Evolutionary conservation across 2,329 filamentous ascomycete species (phyloP).

Genomic region (Aquanectria penicillioides): DNA sequence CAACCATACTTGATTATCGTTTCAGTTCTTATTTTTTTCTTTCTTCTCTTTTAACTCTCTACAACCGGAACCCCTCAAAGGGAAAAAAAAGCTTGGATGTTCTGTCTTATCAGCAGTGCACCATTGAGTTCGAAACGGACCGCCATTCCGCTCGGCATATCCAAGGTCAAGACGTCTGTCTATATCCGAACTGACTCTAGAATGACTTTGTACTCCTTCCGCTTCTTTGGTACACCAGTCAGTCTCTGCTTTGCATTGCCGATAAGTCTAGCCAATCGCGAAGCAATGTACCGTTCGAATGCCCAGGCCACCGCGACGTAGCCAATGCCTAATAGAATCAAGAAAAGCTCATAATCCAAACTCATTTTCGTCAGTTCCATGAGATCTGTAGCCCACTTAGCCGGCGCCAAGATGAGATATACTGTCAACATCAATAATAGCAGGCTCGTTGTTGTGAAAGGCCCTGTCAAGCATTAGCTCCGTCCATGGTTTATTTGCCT

Average conservation of each 20-base stretch:
- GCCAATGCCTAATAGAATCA: slow-evolving; percentile 74
- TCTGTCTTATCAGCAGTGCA: no score
- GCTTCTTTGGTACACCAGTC: slow-evolving; percentile 73
- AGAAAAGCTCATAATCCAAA: slow-evolving; percentile 74
- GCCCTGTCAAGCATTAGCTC: slow-evolving; percentile 62
- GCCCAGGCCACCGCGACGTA: slow-evolving; percentile 77
- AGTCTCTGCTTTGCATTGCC: slow-evolving; percentile 69
- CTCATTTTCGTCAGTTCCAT: slow-evolving; percentile 91
- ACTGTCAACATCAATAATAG: slow-evolving; percentile 72
- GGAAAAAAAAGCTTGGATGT: no score
- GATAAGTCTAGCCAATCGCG: slow-evolving; percentile 72
- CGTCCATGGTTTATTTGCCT: no score
- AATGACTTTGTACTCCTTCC: slow-evolving; percentile 90
- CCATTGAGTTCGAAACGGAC: no score
- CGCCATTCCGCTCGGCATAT: no score
- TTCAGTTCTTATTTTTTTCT: no score
- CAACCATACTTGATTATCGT: no score
- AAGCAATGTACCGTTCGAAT: slow-evolving; percentile 78
- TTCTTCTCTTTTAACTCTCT: no score
- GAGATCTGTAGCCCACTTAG: slow-evolving; percentile 71
- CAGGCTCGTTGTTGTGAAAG: slow-evolving; percentile 82
- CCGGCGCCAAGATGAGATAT: slow-evolving; percentile 85
- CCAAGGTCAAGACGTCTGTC: background rate
- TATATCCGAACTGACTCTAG: slow-evolving; percentile 60
- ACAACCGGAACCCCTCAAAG: no score